Evolutionary conservation across 1,139 yeast species (phyloP).

Genomic region (Pichia terricola): DNA sequence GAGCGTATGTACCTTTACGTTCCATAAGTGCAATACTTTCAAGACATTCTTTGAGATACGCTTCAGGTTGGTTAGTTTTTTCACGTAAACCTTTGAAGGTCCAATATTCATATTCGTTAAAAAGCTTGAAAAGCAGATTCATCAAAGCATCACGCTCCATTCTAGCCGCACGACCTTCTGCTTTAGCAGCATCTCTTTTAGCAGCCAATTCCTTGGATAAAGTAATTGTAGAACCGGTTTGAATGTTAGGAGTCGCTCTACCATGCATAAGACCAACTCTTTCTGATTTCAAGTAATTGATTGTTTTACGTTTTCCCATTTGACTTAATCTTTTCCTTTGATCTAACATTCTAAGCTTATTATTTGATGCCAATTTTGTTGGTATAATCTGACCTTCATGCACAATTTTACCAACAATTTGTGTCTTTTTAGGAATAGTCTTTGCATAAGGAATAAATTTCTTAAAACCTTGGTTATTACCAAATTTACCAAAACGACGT

Average conservation of each 20-base stretch:
- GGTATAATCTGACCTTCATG: constrained; percentile 92
- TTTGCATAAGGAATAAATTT: constrained; percentile 59
- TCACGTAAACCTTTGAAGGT: constrained; percentile 89
- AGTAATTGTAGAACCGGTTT: constrained; percentile 53
- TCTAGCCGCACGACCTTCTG: constrained; percentile 84
- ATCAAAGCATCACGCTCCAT: constrained; percentile 89
- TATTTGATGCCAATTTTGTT: constrained; percentile 60
- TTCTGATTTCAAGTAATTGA: constrained; percentile 30
- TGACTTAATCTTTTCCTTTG: constrained; percentile 29
- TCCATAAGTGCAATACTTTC: constrained; percentile 85
- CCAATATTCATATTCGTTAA: constrained; percentile 97
- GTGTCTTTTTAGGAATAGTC: constrained; percentile 79
- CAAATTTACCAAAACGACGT: constrained; percentile 1
- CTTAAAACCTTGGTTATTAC: constrained; percentile 13
- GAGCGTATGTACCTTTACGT: constrained; percentile 92
- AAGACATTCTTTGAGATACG: constrained; percentile 79
- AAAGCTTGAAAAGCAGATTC: constrained; percentile 78
- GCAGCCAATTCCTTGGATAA: constrained; percentile 42
- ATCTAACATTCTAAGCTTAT: constrained; percentile 53
- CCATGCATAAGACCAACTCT: constrained; percentile 84
- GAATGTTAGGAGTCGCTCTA: constrained; percentile 74
- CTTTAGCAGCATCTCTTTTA: constrained; percentile 30
- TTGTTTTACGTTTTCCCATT: constrained; percentile 32
- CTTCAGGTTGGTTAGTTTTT: constrained; percentile 92
- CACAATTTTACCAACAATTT: constrained; percentile 75